Evolutionary conservation across 768 basidiomycete species (phyloP), one percentile per base, ranked within the genome.

Genomic region (Lactifluus rugatus): DNA sequence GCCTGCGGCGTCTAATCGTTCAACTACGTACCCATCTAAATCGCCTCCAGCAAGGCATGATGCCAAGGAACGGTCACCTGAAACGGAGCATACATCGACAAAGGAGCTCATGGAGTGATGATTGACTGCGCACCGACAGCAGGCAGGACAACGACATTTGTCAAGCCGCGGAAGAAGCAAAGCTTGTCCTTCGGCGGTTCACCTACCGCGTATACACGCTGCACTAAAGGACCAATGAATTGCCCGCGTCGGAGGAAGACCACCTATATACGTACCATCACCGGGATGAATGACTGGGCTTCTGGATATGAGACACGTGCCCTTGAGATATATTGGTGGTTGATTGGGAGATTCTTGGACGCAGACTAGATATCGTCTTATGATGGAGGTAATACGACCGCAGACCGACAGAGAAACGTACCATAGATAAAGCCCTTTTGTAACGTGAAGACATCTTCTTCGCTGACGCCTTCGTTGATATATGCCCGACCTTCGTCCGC

Each of bases 11-110:
- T 25, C 28, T 9, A 47, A 48, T 34, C 9, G 46, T 42, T 6
- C 16, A 49, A 42, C 21, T n/a, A 37, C 34, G 19, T 66, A 87
- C 85, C 88, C 88, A 61, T 89, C 88, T 11, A 89, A 71, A 71
- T 90, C 87, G 0, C 88, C 88, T 37, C 87, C 87, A 3, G 78
- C 84, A n/a, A 89, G 75, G 61, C 78, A 81, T 1, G 84, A 86
- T 9, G 88, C 78, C 46, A 89, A 65, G 1, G 87, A 83, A 37
- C 85, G 78, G 0, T 64, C 58, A 5, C 84, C 85, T 87, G 62
- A 5, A 34, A 46, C 11, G 8, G 25, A 28, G 10, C 4, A 48
- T n/a, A 19, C 1, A 25, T 48, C 19, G 5, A 49, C 2, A 19
- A 31, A 28, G 9, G 19, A 6, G 9, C 19, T 17, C 0, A 44